These are phyloP conservation scores for Aureobasidium subglaciale DNA, from an alignment of 2,329 filamentous ascomycete species.

Conservation along the genomic window DNA sequence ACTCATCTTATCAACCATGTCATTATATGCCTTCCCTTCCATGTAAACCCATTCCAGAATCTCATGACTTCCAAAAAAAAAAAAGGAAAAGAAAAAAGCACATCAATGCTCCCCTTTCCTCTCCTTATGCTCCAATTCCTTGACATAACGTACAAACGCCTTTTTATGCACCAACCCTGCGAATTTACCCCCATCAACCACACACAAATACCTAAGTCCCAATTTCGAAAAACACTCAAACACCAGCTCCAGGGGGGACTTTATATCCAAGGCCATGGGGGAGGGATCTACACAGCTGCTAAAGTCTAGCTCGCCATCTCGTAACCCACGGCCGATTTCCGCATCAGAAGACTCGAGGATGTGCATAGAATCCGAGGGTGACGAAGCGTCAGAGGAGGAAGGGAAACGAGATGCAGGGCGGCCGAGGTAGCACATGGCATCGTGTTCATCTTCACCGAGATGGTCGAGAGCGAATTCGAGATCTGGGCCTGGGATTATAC, in stretches of 20 bases:
- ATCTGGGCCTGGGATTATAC: conserved; percentile 87
- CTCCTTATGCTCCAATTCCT: conserved; percentile 61
- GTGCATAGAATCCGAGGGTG: conserved; percentile 14
- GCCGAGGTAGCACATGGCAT: conserved; percentile 75
- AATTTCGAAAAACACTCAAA: conserved; percentile 96
- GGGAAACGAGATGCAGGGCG: conserved; percentile 46
- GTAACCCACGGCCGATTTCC: not conserved
- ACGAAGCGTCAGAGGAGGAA: conserved; percentile 21
- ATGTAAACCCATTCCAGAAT: no score
- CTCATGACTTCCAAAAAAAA: no score
- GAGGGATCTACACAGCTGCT: conserved; percentile 87
- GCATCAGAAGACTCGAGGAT: conserved; percentile 52
- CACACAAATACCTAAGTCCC: conserved; percentile 86
- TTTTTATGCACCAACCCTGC: conserved; percentile 95
- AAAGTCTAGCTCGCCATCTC: conserved; percentile 51
- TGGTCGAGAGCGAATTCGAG: conserved; percentile 88
- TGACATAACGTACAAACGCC: conserved; percentile 89
- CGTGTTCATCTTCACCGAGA: conserved; percentile 54
- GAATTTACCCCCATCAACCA: conserved; percentile 75
- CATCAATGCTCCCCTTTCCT: conserved; percentile 16
- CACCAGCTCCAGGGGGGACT: conserved; percentile 86
- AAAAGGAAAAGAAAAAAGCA: no score
- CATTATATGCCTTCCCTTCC: no score
- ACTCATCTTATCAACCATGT: no score
- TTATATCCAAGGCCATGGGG: conserved; percentile 79